Base-by-base conservation (phyloP, 768 basidiomycete species). In the Lactifluus pinguis region DNA sequence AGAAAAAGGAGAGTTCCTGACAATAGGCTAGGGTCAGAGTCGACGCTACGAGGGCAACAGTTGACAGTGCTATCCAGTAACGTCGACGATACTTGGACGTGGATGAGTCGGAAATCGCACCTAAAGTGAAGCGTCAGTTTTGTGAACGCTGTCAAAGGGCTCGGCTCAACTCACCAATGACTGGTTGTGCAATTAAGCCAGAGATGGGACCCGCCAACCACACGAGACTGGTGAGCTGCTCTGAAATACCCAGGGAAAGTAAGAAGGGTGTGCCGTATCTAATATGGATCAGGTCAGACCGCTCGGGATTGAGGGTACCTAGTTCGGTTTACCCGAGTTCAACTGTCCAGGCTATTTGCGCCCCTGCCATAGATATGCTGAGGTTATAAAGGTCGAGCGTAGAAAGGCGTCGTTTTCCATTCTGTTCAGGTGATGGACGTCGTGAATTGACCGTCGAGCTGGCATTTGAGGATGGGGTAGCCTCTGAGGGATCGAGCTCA, bases 241-340 rank as follows among this genome's bases (percentile, higher is more conserved):
- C 95, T 0, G 92, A 86, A 30, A 98, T 75, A 7, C 88, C 88
- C 19, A 89, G 77, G 36, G 79, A 79, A 14, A 95, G 79, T 42
- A 98, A 77, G 72, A 97, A 97, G 1, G 95, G 95, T 5, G 95
- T 98, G 41, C 95, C 95, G 68, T 95, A 97, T 71, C 95, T 97
- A 30, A 30, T 17, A 66, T 54, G 53, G 57, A 59, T 65, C 19
- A 49, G 3, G 45, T 53, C 21, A 60, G 56, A 53, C 41, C 49
- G 30, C 38, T 30, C 34, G 29, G 45, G 0, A 9, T 49, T 25
- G 49, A 29, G 49, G 39, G 42, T 19, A 25, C 25, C n/a, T n/a
- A 19, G 48, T 29, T 42, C 32, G 74, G 86, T 65, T 25, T 68
- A 94, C 92, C 92, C 92, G 29, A 95, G 82, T 70, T 95, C 93